A percentile compares a stretch with the other conserved stretches of the same genome.
These are phyloP conservation scores for Tremella fuciformis DNA, from an alignment of 768 basidiomycete species.

Conservation along the genomic window DNA sequence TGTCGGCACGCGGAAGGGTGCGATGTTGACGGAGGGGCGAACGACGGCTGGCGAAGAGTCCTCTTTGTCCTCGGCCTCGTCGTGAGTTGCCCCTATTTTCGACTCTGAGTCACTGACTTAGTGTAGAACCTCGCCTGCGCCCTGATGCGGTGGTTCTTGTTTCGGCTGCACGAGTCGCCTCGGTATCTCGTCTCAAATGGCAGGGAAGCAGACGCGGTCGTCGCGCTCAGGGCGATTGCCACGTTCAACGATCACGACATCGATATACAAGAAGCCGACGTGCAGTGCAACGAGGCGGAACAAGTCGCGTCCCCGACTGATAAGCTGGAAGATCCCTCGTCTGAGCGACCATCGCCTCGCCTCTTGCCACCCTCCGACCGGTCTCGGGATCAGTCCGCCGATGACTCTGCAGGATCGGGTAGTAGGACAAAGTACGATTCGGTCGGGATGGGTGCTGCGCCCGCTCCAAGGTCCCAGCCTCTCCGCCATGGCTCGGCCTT, in stretches of 20 bases:
- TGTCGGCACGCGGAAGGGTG: conserved; percentile 57
- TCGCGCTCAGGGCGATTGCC: conserved; percentile 78
- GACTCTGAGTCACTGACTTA: conserved; percentile 5
- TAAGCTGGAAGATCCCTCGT: conserved; percentile 19
- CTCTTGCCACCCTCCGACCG: background rate
- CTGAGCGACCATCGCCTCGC: conserved; percentile 19
- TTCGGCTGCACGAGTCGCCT: conserved; percentile 90
- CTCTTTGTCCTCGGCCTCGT: conserved; percentile 73
- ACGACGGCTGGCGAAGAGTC: conserved; percentile 86
- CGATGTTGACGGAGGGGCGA: conserved; percentile 62
- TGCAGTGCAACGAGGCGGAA: conserved; percentile 43
- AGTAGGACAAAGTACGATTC: conserved; percentile 21
- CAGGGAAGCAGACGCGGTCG: conserved; percentile 75
- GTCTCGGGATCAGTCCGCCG: conserved; percentile 4
- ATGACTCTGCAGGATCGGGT: background rate
- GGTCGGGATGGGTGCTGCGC: conserved; percentile 25
- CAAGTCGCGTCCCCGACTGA: background rate
- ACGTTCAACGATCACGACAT: conserved; percentile 77
- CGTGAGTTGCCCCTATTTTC: conserved; percentile 57
- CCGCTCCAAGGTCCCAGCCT: conserved; percentile 16
- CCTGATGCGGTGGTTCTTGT: conserved; percentile 78
- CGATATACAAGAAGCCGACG: conserved; percentile 67
- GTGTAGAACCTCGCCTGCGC: conserved; percentile 82
- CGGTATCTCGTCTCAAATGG: conserved; percentile 88
- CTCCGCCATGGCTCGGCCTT: conserved; percentile 41